These are phyloP conservation scores for Russula olivacea DNA, from an alignment of 768 basidiomycete species.

Conservation along the genomic window DNA sequence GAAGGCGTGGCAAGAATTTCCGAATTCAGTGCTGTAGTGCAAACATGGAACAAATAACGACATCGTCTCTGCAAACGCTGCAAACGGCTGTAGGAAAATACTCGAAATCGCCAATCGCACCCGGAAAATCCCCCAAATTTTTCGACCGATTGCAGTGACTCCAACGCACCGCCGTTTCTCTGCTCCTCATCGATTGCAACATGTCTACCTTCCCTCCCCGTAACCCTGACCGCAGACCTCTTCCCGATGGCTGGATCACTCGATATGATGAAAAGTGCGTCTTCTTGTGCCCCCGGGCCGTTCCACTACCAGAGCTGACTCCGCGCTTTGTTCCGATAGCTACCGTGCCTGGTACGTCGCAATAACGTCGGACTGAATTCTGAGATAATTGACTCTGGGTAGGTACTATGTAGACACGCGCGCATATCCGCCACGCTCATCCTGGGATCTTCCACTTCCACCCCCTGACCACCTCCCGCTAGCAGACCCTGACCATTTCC, in stretches of 20 bases:
- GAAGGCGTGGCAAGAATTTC: no score
- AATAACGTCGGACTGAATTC: neutral
- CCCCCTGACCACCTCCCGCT: conserved; percentile 33
- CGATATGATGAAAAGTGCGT: conserved; percentile 66
- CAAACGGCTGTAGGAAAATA: no score
- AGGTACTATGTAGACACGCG: conserved; percentile 78
- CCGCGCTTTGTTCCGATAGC: conserved; percentile 33
- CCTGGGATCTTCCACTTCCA: conserved; percentile 61
- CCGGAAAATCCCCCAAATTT: no score
- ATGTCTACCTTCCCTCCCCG: conserved; percentile 38
- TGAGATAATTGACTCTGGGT: neutral
- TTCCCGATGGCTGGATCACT: conserved; percentile 63
- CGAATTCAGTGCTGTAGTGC: no score
- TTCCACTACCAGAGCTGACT: conserved; percentile 24
- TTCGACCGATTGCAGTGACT: conserved; percentile 36
- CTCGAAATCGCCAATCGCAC: no score
- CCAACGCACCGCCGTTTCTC: conserved; percentile 21
- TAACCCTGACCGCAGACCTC: conserved; percentile 53
- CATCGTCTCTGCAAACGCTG: no score
- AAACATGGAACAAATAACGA: no score
- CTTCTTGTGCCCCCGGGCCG: conserved; percentile 23
- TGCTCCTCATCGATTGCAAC: conserved; percentile 35
- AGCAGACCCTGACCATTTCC: no score
- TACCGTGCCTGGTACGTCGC: conserved; percentile 57
- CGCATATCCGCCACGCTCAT: conserved; percentile 54